Percentiles rank a stretch among this genome's conserved stretches.
Conservation (phyloP, 805 yeast species). For the Huiozyma sinensis region DNA sequence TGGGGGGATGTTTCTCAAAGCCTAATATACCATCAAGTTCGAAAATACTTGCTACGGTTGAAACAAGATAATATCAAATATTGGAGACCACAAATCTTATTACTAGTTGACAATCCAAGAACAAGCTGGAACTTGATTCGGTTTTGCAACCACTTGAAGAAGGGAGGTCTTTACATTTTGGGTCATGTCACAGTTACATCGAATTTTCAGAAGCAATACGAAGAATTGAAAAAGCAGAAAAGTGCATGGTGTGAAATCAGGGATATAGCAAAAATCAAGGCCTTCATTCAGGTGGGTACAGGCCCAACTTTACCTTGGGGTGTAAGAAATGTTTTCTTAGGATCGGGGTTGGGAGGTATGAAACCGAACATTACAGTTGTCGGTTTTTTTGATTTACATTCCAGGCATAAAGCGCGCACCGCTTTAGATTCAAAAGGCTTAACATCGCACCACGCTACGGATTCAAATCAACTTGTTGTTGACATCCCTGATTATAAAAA, state of each 20-base stretch:
- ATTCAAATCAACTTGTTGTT: conserved; percentile 1
- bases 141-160: conserved; percentile 88
- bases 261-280: conserved; percentile 70
- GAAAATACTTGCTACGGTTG: conserved; percentile 70
- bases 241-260: conserved; percentile 78
- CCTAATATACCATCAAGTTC: conserved; percentile 88
- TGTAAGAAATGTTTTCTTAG: conserved; percentile 79
- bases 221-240: conserved; percentile 62
- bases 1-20: conserved; percentile 99
- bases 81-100: conserved; percentile 93
- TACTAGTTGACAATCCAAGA: conserved; percentile 85
- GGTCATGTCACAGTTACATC: conserved; percentile 73
- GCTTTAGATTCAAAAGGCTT: background rate
- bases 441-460: conserved; percentile 1
- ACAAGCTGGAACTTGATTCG: conserved; percentile 85
- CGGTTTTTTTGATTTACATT: conserved; percentile 68
- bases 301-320: conserved; percentile 93
- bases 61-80: conserved; percentile 91
- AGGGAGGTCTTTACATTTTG: conserved; percentile 85
- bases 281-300: conserved; percentile 85
- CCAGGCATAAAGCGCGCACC: conserved; percentile 9
- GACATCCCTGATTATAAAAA: conserved; percentile 3
- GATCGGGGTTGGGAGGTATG: conserved; percentile 98
- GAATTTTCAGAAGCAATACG: conserved; percentile 51
- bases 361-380: conserved; percentile 88